phyloP scores from a whole-genome alignment of 306 rosid species.

The Rubus parviflorus region DNA sequence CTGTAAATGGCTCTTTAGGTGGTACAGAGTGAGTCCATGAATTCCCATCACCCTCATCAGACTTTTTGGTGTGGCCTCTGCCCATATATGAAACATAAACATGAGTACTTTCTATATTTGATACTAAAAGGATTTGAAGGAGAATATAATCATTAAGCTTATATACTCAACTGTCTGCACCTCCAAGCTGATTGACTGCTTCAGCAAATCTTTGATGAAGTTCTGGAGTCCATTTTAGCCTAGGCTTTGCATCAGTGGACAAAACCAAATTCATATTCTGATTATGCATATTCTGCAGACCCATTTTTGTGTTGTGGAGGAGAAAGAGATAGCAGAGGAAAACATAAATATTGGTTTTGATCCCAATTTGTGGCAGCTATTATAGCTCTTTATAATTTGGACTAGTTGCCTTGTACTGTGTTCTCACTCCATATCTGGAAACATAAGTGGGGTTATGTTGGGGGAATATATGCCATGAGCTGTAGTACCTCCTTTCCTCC shows the following conservation, averaged over 20 bases:
- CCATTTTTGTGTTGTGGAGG: constrained; percentile 37
- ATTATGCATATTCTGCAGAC: constrained; percentile 60
- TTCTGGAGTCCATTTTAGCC: constrained; percentile 90
- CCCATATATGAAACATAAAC: constrained; percentile 22
- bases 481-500: constrained; percentile 48
- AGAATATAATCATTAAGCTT: constrained; percentile 8
- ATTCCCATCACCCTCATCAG: constrained; percentile 87
- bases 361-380: constrained; percentile 49
- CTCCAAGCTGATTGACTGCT: constrained; percentile 86
- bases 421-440: constrained; percentile 96
- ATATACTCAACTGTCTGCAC: constrained; percentile 78
- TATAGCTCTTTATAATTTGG: constrained; percentile 53
- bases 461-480: constrained; percentile 97
- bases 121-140: not conserved
- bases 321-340: constrained; percentile 27
- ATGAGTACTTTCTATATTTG: constrained; percentile 7
- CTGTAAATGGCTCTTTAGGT: constrained; percentile 99
- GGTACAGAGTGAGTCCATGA: constrained; percentile 91
- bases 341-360: constrained; percentile 41
- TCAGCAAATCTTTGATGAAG: constrained; percentile 88
- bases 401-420: constrained; percentile 54
- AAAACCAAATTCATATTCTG: constrained; percentile 82
- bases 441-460: constrained; percentile 91
- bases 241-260: constrained; percentile 92
- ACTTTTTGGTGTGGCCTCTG: constrained; percentile 98